Evolutionary conservation across 371 early-diverging fungal species (phyloP).

Genomic region (Chytridium lagenaria): DNA sequence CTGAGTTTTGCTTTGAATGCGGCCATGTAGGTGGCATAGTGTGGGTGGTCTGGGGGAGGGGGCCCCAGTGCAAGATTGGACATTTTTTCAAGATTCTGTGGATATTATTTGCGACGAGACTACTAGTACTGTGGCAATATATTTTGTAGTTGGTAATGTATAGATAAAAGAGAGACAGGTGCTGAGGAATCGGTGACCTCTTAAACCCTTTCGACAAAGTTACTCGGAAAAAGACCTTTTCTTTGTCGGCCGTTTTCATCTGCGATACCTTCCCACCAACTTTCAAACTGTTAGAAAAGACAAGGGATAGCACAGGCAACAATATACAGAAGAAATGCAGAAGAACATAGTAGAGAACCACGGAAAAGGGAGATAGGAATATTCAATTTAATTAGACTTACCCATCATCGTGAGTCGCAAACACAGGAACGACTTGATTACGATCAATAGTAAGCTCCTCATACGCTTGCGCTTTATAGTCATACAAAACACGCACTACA

Average conservation of each 20-base stretch:
- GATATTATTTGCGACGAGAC: too few species aligned
- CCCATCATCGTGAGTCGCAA: constrained; percentile 57
- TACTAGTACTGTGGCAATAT: too few species aligned
- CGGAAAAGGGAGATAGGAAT: constrained; percentile 9
- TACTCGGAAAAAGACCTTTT: constrained; percentile 58
- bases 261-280: constrained; percentile 59
- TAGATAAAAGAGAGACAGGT: too few species aligned
- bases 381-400: constrained; percentile 15
- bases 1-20: neutral
- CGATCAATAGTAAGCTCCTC: constrained; percentile 79
- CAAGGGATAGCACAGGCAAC: constrained; percentile 2
- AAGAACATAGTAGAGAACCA: too few species aligned
- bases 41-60: neutral
- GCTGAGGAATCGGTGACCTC: too few species aligned
- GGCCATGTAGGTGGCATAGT: neutral
- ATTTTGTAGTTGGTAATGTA: too few species aligned
- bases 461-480: constrained; percentile 77
- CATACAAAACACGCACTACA: constrained; percentile 79
- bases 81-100: too few species aligned
- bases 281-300: constrained; percentile 17
- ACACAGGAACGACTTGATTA: constrained; percentile 79
- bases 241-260: constrained; percentile 44
- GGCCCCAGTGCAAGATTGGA: too few species aligned
- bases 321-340: too few species aligned
- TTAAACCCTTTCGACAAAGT: constrained; percentile 47